These are phyloP conservation scores for Phytopythium boreale DNA, from an alignment of 352 stramenopile genomes.

Conservation along the genomic window DNA sequence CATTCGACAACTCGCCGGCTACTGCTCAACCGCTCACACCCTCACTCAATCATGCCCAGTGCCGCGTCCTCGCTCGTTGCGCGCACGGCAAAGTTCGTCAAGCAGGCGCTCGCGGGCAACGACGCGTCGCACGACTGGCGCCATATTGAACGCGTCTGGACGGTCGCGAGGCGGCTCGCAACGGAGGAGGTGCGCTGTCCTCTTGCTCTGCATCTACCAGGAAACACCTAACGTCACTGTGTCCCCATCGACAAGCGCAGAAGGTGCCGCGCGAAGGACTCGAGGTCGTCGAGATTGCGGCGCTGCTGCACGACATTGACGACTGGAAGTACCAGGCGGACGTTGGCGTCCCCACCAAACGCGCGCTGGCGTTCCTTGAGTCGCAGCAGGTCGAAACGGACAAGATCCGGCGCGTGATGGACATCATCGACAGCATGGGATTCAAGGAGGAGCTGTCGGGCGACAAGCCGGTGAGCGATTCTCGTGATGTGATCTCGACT, in stretches of 20 bases:
- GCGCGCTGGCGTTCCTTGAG: conserved; percentile 52
- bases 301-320: conserved; percentile 89
- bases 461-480: conserved; percentile 12
- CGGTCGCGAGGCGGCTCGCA: conserved; percentile 59
- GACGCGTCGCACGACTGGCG: conserved; percentile 86
- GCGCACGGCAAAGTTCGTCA: conserved; percentile 70
- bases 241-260: conserved; percentile 15
- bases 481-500: neutral
- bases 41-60: neutral
- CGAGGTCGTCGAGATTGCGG: conserved; percentile 80
- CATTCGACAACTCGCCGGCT: neutral
- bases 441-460: conserved; percentile 81
- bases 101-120: conserved; percentile 65
- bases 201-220: too few species aligned
- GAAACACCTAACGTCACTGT: too few species aligned
- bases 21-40: neutral
- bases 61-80: conserved; percentile 40
- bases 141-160: conserved; percentile 89
- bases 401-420: conserved; percentile 69
- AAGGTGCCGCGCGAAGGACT: conserved; percentile 49
- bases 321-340: conserved; percentile 87
- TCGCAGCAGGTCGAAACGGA: conserved; percentile 41
- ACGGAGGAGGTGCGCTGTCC: conserved; percentile 58
- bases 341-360: conserved; percentile 46
- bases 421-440: conserved; percentile 80